Base-by-base conservation (phyloP, 2,329 filamentous ascomycete genomes). In the Meredithiella fracta region DNA sequence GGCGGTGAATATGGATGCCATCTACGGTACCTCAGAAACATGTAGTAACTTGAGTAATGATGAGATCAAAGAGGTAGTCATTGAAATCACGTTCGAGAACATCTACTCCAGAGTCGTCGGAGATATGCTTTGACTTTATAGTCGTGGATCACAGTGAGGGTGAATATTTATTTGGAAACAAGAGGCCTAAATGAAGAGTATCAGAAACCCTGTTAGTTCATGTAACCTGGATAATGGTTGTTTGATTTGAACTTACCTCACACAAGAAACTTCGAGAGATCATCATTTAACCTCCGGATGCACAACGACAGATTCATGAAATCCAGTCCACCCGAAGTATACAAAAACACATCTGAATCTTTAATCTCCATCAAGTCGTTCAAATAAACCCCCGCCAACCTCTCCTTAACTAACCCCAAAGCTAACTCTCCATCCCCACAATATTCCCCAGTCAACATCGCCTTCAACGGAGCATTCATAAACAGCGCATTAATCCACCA, bases 241-340 rank as follows among this genome's bases (percentile, higher is more conserved):
- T n/a, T n/a, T n/a, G n/a, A n/a, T n/a, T n/a, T n/a, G 17, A n/a
- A 26, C 54, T 51, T 29, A 56, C 54, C 54, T 47, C 22, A 56
- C 47, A 25, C 38, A 40, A 3, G 44, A 47, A 4, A 56, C 54
- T 20, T 38, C 17, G 22, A 34, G 22, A 25, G n/a, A 11, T 56
- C 31, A 2, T 23, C 54, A 7, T 40, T 44, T 22, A 51, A 31
- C 34, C 17, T 22, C 1, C 23, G 11, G 23, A 56, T 15, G 2
- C 31, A 34, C 11, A 42, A 20, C 17, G 25, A 14, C 22, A 69
- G 59, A 23, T 69, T 64, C 55, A 70, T 74, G 9, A 80, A 71
- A 25, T 71, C 68, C 0, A 71, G 71, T 76, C 80, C 80, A 25
- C 77, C 77, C 0, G 73, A 73, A 3, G 71, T 70, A 61, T 74